Conservation (phyloP, 2,329 filamentous ascomycete species). For the Verticillium nonalfalfae region DNA sequence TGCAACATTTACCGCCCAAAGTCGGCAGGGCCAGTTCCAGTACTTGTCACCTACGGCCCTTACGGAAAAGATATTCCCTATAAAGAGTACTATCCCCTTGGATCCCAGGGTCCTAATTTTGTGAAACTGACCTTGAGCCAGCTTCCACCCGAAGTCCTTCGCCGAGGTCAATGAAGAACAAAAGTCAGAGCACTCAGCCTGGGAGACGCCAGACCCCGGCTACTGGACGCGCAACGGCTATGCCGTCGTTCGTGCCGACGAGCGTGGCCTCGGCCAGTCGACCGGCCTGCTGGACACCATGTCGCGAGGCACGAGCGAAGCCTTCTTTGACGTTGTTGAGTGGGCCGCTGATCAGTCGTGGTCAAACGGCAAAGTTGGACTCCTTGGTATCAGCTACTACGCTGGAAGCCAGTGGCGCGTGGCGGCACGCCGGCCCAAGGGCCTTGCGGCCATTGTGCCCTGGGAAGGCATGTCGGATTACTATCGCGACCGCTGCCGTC, state of each 20-base stretch:
- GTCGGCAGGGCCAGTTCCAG: constrained; percentile 34
- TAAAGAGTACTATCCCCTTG: constrained; percentile 28
- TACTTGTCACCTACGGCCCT: constrained; percentile 65
- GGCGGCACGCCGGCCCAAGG: constrained; percentile 37
- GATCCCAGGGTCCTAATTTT: no score
- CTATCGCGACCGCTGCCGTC: constrained; percentile 51
- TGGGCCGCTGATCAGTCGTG: constrained; percentile 40
- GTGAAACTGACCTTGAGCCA: constrained; percentile 6
- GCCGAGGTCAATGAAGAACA: constrained; percentile 47
- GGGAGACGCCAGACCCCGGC: constrained; percentile 52
- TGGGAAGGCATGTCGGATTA: constrained; percentile 50
- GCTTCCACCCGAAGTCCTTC: constrained; percentile 32
- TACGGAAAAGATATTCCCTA: constrained; percentile 71
- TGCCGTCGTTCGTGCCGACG: constrained; percentile 46
- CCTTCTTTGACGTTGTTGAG: constrained; percentile 42
- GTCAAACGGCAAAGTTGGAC: constrained; percentile 40
- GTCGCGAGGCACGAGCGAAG: constrained; percentile 39
- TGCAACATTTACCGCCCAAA: constrained; percentile 32
- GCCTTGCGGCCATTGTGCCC: constrained; percentile 39
- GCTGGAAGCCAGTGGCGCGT: constrained; percentile 42
- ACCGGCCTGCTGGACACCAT: constrained; percentile 41
- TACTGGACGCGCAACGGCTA: constrained; percentile 52
- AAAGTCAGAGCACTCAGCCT: constrained; percentile 45
- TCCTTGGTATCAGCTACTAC: constrained; percentile 42
- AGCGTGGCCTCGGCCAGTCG: constrained; percentile 40